Evolutionary conservation across 169 alveolate genomes (phyloP).

Genomic region (Theileria luwenshuni): DNA sequence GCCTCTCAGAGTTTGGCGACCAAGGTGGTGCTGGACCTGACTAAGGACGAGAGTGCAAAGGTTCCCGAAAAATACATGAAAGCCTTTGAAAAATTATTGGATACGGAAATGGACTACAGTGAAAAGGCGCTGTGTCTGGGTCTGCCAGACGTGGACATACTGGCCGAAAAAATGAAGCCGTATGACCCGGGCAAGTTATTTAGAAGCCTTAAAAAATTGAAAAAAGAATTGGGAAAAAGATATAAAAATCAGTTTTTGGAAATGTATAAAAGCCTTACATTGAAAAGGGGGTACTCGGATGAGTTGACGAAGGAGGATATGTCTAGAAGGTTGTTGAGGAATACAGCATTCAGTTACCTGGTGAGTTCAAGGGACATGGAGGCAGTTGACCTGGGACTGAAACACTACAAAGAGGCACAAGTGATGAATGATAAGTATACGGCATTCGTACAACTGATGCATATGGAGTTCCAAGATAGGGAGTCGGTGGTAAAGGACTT

Average conservation of each 20-base stretch:
- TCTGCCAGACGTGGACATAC: conserved; percentile 63
- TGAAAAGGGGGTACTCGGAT: conserved; percentile 28
- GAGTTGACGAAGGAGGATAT: conserved; percentile 61
- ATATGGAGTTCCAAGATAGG: conserved; percentile 60
- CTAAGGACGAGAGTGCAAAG: conserved; percentile 8
- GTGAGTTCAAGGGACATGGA: conserved; percentile 40
- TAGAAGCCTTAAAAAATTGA: conserved; percentile 23
- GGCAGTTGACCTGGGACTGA: conserved; percentile 53
- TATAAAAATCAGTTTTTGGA: conserved; percentile 28
- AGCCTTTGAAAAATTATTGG: conserved; percentile 35
- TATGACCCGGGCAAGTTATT: conserved; percentile 58
- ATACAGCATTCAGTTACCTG: conserved; percentile 55
- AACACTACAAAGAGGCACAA: conserved; percentile 39
- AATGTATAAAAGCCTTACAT: conserved; percentile 34
- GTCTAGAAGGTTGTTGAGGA: conserved; percentile 63
- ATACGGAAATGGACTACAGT: conserved; percentile 38
- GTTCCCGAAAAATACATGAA: conserved; percentile 23
- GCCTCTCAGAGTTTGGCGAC: conserved; percentile 56
- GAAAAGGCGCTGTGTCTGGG: conserved; percentile 65
- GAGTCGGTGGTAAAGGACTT: conserved; percentile 51
- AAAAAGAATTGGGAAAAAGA: conserved; percentile 23
- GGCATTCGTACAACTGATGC: conserved; percentile 62
- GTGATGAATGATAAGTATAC: conserved; percentile 54
- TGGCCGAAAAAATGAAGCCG: conserved; percentile 50
- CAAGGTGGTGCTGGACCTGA: conserved; percentile 36